phyloP scores from a whole-genome alignment of 305 asterid genomes.

The Lippia alba region DNA sequence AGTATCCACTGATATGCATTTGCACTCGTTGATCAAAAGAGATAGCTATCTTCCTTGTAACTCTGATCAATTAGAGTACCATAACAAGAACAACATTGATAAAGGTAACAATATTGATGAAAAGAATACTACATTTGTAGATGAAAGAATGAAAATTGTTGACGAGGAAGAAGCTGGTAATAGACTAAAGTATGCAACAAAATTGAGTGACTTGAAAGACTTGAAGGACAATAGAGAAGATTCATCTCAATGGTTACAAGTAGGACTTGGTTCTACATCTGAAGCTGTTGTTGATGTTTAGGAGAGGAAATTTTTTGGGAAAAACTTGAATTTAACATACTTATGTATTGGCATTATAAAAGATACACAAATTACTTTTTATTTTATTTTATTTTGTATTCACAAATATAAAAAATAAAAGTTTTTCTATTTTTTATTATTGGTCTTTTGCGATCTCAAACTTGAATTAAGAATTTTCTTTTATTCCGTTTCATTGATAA shows the following conservation, averaged over 20 bases:
- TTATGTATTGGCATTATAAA: not conserved
- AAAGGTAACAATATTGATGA: slow-evolving; percentile 2
- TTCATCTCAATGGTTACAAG: slow-evolving; percentile 79
- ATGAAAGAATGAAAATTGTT: not conserved
- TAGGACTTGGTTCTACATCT: slow-evolving; percentile 68
- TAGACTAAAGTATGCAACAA: slow-evolving; percentile 54
- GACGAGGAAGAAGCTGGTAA: slow-evolving; percentile 69
- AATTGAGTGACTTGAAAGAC: slow-evolving; percentile 66
- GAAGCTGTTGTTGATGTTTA: slow-evolving; percentile 31
- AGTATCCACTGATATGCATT: slow-evolving; percentile 54
- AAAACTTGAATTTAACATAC: not conserved
- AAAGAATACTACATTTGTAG: not conserved
- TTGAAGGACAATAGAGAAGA: slow-evolving; percentile 51
- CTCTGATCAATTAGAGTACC: not conserved
- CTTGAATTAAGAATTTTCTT: too few relatives aligned
- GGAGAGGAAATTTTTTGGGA: too few relatives aligned
- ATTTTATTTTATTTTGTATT: too few relatives aligned
- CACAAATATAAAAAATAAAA: too few relatives aligned
- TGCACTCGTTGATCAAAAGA: slow-evolving; percentile 45
- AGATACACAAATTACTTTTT: not conserved
- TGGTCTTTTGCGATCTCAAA: too few relatives aligned
- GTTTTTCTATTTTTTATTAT: too few relatives aligned
- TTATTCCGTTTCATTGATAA: too few relatives aligned
- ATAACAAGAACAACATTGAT: not conserved
- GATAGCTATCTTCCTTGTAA: not conserved